Evolutionary conservation across 2,329 filamentous ascomycete species (phyloP).

Genomic region (Tolypocladium album): DNA sequence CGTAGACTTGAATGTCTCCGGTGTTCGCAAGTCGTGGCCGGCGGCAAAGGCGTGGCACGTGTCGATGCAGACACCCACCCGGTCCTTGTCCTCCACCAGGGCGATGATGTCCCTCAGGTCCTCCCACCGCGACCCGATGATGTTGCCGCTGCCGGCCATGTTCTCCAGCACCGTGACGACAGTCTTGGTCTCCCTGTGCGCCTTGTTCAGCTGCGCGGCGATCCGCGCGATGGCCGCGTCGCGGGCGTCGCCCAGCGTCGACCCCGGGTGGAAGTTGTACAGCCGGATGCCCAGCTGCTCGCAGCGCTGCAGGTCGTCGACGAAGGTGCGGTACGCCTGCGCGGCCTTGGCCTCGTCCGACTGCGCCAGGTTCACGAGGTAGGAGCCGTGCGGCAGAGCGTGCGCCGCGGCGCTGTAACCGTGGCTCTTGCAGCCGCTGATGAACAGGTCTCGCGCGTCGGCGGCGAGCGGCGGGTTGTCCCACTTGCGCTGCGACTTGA

Average conservation of each 20-base stretch:
- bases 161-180: constrained; percentile 88
- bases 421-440: constrained; percentile 54
- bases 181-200: constrained; percentile 62
- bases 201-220: constrained; percentile 69
- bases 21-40: constrained; percentile 77
- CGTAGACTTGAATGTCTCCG: constrained; percentile 60
- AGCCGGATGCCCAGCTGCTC: constrained; percentile 75
- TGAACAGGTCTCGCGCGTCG: constrained; percentile 60
- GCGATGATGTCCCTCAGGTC: constrained; percentile 80
- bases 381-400: constrained; percentile 86
- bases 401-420: constrained; percentile 61
- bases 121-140: constrained; percentile 75
- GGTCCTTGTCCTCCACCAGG: constrained; percentile 65
- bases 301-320: constrained; percentile 81
- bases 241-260: constrained; percentile 57
- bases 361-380: constrained; percentile 92
- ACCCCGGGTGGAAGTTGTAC: constrained; percentile 98
- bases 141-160: constrained; percentile 85
- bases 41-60: constrained; percentile 95
- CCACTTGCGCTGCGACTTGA: constrained; percentile 97
- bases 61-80: constrained; percentile 90
- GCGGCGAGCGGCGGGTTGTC: constrained; percentile 64
- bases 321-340: constrained; percentile 76
- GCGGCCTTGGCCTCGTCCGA: constrained; percentile 66
- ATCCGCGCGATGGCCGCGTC: constrained; percentile 67